Percentiles rank a stretch among this genome's conserved stretches.
These are phyloP conservation scores for Ophiobolus disseminans DNA, from an alignment of 2,329 filamentous ascomycete species.

Conservation along the genomic window DNA sequence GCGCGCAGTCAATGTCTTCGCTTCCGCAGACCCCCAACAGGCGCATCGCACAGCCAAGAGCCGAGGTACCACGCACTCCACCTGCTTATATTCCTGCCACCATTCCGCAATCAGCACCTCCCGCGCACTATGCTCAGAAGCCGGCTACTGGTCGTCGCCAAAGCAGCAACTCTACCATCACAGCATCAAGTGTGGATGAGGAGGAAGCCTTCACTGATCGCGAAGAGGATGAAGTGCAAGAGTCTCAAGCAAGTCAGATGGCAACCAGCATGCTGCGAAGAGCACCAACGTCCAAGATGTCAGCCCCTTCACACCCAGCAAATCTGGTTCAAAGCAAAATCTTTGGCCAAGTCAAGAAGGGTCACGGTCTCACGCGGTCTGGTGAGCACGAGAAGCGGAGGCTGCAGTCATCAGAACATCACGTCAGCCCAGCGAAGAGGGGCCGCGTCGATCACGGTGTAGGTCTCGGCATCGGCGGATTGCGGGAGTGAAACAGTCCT, in stretches of 20 bases:
- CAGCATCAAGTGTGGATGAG: slow-evolving; percentile 49
- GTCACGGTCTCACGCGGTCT: slow-evolving; percentile 45
- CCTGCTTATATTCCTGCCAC: slow-evolving; percentile 40
- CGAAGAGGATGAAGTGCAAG: slow-evolving; percentile 69
- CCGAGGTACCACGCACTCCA: slow-evolving; percentile 61
- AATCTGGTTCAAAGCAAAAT: slow-evolving; percentile 65
- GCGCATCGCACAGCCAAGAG: slow-evolving; percentile 63
- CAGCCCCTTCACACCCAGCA: slow-evolving; percentile 41
- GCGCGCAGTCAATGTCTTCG: slow-evolving; percentile 83
- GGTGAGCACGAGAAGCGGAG: slow-evolving; percentile 43
- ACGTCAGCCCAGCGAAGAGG: slow-evolving; percentile 56
- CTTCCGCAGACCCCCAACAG: slow-evolving; percentile 77
- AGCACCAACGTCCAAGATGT: slow-evolving; percentile 52
- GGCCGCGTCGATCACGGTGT: slow-evolving; percentile 57
- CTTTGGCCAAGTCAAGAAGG: slow-evolving; percentile 68
- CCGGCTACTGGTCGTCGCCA: slow-evolving; percentile 58
- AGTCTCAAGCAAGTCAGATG: slow-evolving; percentile 79
- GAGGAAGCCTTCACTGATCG: slow-evolving; percentile 65
- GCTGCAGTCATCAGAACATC: slow-evolving; percentile 35
- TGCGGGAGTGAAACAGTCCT: slow-evolving; percentile 36
- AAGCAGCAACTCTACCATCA: slow-evolving; percentile 70
- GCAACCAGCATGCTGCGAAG: slow-evolving; percentile 77
- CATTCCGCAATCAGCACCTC: slow-evolving; percentile 52
- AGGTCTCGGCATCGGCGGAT: slow-evolving; percentile 63
- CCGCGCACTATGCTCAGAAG: slow-evolving; percentile 44